Evolutionary conservation across 352 stramenopile species (phyloP), one percentile per base, ranked within the genome.

Genomic region (Globisporangium camurandrum): DNA sequence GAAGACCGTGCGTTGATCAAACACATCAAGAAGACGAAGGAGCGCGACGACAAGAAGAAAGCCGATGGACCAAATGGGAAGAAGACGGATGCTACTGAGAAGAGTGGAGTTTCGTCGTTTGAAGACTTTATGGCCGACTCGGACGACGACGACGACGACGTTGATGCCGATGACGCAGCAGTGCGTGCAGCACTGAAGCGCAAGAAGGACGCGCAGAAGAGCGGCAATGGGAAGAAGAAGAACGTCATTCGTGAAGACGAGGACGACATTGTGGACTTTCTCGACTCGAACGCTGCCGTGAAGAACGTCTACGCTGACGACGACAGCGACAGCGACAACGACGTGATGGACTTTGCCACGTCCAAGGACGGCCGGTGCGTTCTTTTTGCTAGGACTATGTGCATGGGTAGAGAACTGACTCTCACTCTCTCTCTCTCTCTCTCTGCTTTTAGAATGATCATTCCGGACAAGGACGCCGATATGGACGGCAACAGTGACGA

Each of bases 21-120:
- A 56, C 91, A 98, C 67, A 97, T 98, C 59, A 92, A 96, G 62
- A 98, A 98, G 77, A 90, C 95, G 7, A 92, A 90, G 36, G 87
- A 97, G 53, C 80, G 90, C 37, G 84, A 92, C 49, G 74, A 93
- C 50, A 90, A 89, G 64, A 89, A 90, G 57, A 92, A 95, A 54
- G 75, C 73, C 14, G 77, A 93, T 43, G 70, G 69, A 51, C 66
- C 74, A 28, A 51, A 66, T 11, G 67, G 74, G 45, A 74, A 78
- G 59, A 79, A 83, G 49, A 12, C 8, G 8, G 36, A 41, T 19
- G 60, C 54, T 11, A n/a, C n/a, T n/a, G n/a, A n/a, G n/a, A n/a
- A n/a, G n/a, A n/a, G n/a, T n/a, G n/a, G n/a, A n/a, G 66, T 62
- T 46, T 59, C 62, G 28, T 53, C 69, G 24, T 93, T 93, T 52